phyloP scores from a whole-genome alignment of 352 stramenopile genomes.

The Globisporangium okanoganense region DNA sequence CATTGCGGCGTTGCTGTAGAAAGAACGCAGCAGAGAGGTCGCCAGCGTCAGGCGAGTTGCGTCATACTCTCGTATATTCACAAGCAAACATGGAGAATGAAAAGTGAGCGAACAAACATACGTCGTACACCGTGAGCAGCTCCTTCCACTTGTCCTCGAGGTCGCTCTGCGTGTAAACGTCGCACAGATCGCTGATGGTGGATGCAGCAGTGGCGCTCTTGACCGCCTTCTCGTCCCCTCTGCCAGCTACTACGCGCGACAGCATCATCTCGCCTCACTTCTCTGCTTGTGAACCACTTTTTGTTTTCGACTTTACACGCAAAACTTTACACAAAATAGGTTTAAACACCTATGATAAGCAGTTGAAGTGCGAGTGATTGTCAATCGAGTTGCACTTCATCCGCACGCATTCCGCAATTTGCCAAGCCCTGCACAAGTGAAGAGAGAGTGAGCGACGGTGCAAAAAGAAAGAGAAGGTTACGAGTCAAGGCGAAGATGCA shows the following conservation, averaged over 20 bases:
- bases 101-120: slow-evolving; percentile 23
- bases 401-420: slow-evolving; percentile 8
- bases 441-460: neutral
- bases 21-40: neutral
- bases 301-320: too few species aligned
- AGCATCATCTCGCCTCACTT: slow-evolving; percentile 24
- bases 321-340: too few species aligned
- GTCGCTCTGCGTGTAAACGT: slow-evolving; percentile 61
- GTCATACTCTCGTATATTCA: too few species aligned
- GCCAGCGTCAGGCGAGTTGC: neutral
- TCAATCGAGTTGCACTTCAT: slow-evolving; percentile 5
- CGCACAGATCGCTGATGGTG: slow-evolving; percentile 49
- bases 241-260: slow-evolving; percentile 10
- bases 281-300: neutral
- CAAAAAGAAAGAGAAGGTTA: slow-evolving; percentile 9
- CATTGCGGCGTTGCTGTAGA: slow-evolving; percentile 63
- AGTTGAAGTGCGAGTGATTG: slow-evolving; percentile 26
- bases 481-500: neutral
- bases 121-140: slow-evolving; percentile 67
- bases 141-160: slow-evolving; percentile 67
- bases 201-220: slow-evolving; percentile 17
- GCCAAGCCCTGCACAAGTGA: neutral
- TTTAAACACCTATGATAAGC: too few species aligned
- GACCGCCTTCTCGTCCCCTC: slow-evolving; percentile 18
- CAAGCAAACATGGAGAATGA: slow-evolving; percentile 4